Conservation (phyloP, 176 grass and related monocot species). For the Carex myosuroides region DNA sequence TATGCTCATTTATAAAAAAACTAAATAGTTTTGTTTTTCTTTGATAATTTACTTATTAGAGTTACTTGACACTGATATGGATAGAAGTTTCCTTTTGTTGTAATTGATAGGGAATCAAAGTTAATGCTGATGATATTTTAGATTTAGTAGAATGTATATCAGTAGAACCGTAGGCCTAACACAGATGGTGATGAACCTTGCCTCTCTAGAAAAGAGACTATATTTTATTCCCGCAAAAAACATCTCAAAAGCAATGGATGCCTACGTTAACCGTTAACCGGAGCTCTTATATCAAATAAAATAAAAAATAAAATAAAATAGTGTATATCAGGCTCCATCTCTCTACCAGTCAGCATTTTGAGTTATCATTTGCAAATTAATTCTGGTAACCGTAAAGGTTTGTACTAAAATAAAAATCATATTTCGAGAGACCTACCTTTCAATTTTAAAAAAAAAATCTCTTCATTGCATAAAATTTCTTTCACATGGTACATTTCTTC, state of each 20-base stretch:
- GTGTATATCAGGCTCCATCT: neutral
- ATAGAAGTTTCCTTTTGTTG: neutral
- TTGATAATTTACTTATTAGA: no score
- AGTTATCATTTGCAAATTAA: neutral
- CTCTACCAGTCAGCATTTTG: neutral
- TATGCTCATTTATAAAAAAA: neutral
- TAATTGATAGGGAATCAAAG: neutral
- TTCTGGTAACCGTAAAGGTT: neutral
- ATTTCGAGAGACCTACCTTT: neutral
- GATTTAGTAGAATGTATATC: neutral
- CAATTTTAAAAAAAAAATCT: neutral
- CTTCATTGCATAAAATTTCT: neutral
- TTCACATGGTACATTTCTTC: no score
- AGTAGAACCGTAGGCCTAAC: neutral
- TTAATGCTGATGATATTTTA: neutral
- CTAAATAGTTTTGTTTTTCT: neutral
- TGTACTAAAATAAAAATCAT: neutral
- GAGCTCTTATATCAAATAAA: no score
- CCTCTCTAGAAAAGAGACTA: no score
- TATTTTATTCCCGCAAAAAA: no score
- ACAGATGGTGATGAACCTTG: no score
- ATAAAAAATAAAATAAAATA: neutral
- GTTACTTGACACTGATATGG: neutral
- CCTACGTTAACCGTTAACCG: no score
- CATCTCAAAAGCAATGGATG: no score